A percentile compares a stretch with the other conserved stretches of the same genome.
Evolutionary conservation across 148 eudicot species (phyloP).

Genomic region (Cornus kousa): DNA sequence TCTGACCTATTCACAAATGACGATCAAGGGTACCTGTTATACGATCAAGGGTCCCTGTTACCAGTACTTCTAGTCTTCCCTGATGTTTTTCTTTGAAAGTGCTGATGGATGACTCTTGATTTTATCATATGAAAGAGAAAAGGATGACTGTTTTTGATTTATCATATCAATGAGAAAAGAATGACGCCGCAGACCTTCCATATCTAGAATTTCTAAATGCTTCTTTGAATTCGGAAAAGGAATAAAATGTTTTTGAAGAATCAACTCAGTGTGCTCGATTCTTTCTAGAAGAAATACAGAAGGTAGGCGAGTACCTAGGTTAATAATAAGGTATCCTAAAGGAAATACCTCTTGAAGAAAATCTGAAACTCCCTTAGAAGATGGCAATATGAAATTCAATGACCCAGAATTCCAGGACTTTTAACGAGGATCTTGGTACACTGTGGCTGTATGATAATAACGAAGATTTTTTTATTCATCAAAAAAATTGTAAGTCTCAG

Average conservation of each 20-base stretch:
- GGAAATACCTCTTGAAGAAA: conserved; percentile 12
- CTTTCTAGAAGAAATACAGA: background rate
- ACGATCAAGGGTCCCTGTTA: no score
- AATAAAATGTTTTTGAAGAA: background rate
- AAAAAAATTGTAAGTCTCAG: conserved; percentile 82
- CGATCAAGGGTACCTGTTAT: no score
- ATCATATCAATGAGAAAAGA: background rate
- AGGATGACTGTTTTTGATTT: background rate
- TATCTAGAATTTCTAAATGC: background rate
- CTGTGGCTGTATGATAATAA: conserved; percentile 67
- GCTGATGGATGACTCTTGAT: background rate
- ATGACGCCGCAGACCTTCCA: background rate
- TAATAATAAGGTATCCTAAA: background rate
- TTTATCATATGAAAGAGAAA: background rate
- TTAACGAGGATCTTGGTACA: conserved; percentile 75
- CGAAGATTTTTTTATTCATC: no score
- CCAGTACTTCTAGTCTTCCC: no score
- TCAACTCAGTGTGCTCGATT: background rate
- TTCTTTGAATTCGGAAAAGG: background rate
- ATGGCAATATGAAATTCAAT: conserved; percentile 65
- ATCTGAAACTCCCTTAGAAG: conserved; percentile 85
- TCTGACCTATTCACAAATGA: no score
- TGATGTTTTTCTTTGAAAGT: background rate
- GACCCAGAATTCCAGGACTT: conserved; percentile 68
- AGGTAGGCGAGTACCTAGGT: background rate